phyloP scores from a whole-genome alignment of 2,329 filamentous ascomycete species.

The Pseudocercospora fuligena region DNA sequence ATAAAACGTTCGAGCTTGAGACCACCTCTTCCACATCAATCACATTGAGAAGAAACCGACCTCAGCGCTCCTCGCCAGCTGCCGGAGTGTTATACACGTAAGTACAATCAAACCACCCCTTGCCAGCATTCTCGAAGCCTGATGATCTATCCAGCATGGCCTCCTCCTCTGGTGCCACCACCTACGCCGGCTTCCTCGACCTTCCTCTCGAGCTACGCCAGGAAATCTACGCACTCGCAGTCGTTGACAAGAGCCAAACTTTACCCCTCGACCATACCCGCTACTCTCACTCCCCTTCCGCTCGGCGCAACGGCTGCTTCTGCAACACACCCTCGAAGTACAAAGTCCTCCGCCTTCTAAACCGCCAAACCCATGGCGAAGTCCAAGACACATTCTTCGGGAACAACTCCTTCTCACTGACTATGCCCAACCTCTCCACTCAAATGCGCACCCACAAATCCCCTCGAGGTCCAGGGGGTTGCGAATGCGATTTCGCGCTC shows the following conservation, averaged over 20 bases:
- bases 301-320: neutral
- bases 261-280: neutral
- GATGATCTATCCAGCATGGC: neutral
- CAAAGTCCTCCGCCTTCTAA: neutral
- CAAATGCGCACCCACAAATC: neutral
- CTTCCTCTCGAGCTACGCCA: constrained; percentile 1
- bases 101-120: neutral
- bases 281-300: neutral
- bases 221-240: constrained; percentile 6
- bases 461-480: neutral
- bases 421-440: neutral
- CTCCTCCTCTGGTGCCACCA: neutral
- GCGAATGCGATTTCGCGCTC: neutral
- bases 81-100: neutral
- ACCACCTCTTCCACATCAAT: neutral
- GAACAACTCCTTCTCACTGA: neutral
- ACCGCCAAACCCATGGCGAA: neutral
- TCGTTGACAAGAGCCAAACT: neutral
- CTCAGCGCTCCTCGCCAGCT: neutral
- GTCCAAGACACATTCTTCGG: neutral
- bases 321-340: neutral
- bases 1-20: neutral
- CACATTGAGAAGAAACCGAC: neutral
- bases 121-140: neutral
- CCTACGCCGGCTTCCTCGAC: neutral